Base-by-base conservation (phyloP, 1,284 basidiomycete genomes). In the Inonotus hispidus region DNA sequence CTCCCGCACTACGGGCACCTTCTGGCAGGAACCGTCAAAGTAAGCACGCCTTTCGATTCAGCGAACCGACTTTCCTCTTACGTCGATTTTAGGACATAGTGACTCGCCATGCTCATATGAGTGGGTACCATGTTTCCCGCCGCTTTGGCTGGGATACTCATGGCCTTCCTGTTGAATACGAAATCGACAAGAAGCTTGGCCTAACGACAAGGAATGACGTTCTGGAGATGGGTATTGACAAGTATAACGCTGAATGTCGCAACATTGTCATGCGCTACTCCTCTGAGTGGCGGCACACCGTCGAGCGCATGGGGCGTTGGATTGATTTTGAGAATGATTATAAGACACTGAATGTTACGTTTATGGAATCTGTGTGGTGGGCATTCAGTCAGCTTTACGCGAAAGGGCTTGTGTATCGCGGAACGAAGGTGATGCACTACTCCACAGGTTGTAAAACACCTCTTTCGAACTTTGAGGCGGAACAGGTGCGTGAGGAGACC, bases 361-460 rank as follows among this genome's bases (percentile, higher is more conserved):
- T 94, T 74, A 99, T 99, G 96, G 97, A 99, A 79, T 90, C 87
- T 50, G 94, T 97, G 16, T 99, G 96, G 96, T 99, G 97, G 96
- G 96, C 93, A n/a, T 99, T 99, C 76, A 82, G 87, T 61, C 87
- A 95, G 72, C 83, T 99, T 16, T 95, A 88, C 82, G 84, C 94
- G 67, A 98, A 96, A 74, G 87, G 82, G n/a, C 78, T 95, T 76
- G 95, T 99, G 29, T 99, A 99, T 75, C 84, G 93, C 25, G 96
- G 96, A 2, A 78, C 95, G 68, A 83, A 86, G 65, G 97, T 99
- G 66, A 98, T 99, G 95, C 96, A 97, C 2, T 99, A 99, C 74
- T 98, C 96, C 8, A 96, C 92, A 0, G 96, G 93, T 11, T 93
- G 92, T 71, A 95, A 95, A 1, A 99, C 97, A 0, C 96, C 96